Evolutionary conservation across 2,329 filamentous ascomycete species (phyloP), one percentile per base, ranked within the genome.

Genomic region (Immersiporthe knoxdaviesiana): DNA sequence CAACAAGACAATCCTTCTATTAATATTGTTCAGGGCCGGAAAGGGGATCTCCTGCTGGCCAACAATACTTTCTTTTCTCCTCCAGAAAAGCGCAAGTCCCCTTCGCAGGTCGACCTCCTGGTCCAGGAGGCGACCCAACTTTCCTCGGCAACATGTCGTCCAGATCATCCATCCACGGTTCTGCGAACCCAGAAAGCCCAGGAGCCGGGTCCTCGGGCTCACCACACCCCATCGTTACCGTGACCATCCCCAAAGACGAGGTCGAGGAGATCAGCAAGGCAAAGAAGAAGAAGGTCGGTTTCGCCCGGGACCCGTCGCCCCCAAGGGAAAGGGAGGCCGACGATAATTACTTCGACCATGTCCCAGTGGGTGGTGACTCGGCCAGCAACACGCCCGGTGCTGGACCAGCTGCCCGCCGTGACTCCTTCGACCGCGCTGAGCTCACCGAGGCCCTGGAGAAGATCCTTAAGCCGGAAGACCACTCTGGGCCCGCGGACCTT

Each of bases 221-320:
- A 21, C 24, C 32, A 27, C 24, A 54, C n/a, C 69, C 69, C 2
- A 69, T 67, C 16, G 62, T 69, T 59, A 71, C 66, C 35, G 18
- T 71, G 44, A 69, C 63, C 32, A 64, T 64, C 30, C 67, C 69
- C 10, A 62, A 63, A 54, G 74, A 72, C n/a, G 60, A 61, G 11
- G 59, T 24, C 59, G 60, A 63, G 37, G 39, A 63, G 56, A 68
- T 69, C 32, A 68, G 68, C 37, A 76, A 72, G 66, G 75, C 32
- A 16, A 71, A 76, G 68, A 76, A 76, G 72, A 77, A 77, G 62
- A 73, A 70, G 63, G 76, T 77, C 12, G 76, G 74, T 11, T 77
- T 76, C 44, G 73, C 68, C 14, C 72, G 72, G 52, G 72, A 73
- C 59, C 70, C 21, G n/a, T 60, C 66, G 14, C 60, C 50, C 35